Evolutionary conservation across 768 basidiomycete genomes (phyloP).

Genomic region (Floccularia luteovirens): DNA sequence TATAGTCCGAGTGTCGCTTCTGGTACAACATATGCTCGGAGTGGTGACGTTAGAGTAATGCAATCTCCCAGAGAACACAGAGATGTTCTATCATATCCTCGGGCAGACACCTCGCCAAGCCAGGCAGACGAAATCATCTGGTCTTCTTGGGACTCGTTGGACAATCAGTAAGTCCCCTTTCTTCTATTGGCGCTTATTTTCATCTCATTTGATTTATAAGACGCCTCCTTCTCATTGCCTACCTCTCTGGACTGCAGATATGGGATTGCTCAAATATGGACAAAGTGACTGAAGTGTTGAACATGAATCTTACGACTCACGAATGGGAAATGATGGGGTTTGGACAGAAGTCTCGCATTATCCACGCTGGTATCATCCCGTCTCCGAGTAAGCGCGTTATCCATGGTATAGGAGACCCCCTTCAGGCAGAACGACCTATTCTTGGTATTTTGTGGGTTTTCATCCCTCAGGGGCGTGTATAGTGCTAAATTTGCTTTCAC

Average conservation of each 20-base stretch:
- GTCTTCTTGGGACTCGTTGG: slow-evolving; percentile 35
- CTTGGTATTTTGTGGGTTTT: slow-evolving; percentile 27
- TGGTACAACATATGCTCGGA: too few relatives aligned
- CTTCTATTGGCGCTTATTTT: too few relatives aligned
- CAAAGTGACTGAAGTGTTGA: slow-evolving; percentile 38
- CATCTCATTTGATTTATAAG: too few relatives aligned
- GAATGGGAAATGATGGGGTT: slow-evolving; percentile 7
- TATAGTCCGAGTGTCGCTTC: too few relatives aligned
- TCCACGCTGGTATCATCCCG: slow-evolving; percentile 34
- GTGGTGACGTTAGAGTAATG: too few relatives aligned
- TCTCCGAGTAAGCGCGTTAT: slow-evolving; percentile 9
- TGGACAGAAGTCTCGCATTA: slow-evolving; percentile 9
- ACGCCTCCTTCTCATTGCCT: slow-evolving; percentile 46
- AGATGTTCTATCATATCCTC: too few relatives aligned
- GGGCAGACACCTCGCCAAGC: too few relatives aligned
- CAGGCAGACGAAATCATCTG: slow-evolving; percentile 30
- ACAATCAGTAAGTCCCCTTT: too few relatives aligned
- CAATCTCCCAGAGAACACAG: too few relatives aligned
- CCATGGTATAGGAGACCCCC: slow-evolving; percentile 16
- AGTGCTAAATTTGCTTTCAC: slow-evolving; percentile 17
- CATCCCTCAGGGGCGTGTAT: slow-evolving; percentile 20
- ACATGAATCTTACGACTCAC: slow-evolving; percentile 22
- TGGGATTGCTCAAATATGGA: slow-evolving; percentile 56
- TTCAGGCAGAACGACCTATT: slow-evolving; percentile 17
- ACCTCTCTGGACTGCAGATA: slow-evolving; percentile 44